Conservation (phyloP, 2,329 filamentous ascomycete species). For the Penicillium sp. region DNA sequence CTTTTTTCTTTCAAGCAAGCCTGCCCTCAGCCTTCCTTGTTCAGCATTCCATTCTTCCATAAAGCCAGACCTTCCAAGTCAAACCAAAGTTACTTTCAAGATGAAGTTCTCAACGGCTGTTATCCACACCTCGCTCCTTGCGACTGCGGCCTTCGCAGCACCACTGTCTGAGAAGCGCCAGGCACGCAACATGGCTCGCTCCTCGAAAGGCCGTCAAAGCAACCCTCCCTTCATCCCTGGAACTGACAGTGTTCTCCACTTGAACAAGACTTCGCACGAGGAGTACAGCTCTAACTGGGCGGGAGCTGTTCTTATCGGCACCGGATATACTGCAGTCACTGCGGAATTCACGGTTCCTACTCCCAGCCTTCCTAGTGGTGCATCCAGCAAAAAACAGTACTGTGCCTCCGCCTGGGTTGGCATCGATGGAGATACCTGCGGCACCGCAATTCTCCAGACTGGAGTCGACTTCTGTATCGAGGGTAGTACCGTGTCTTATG, state of each 20-base stretch:
- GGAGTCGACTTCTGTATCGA: constrained; percentile 55
- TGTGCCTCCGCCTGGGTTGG: constrained; percentile 58
- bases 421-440: constrained; percentile 59
- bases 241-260: constrained; percentile 26
- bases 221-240: constrained; percentile 31
- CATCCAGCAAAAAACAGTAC: constrained; percentile 35
- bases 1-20: background rate
- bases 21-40: background rate
- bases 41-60: background rate
- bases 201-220: constrained; percentile 27
- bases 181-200: constrained; percentile 25
- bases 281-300: constrained; percentile 58
- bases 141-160: constrained; percentile 45
- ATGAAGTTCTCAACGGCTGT: constrained; percentile 51
- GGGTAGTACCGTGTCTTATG: constrained; percentile 43
- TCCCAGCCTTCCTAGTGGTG: constrained; percentile 40
- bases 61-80: background rate
- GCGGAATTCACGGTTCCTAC: constrained; percentile 54
- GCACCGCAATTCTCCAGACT: constrained; percentile 54
- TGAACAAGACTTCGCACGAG: constrained; percentile 42
- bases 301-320: constrained; percentile 54
- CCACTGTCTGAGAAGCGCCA: constrained; percentile 46
- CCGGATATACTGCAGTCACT: constrained; percentile 52
- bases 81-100: constrained; percentile 17
- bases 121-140: constrained; percentile 38